A percentile compares a stretch with the other conserved stretches of the same genome.
phyloP scores from a whole-genome alignment of 768 basidiomycete genomes.

The Amanita pseudoporphyria region DNA sequence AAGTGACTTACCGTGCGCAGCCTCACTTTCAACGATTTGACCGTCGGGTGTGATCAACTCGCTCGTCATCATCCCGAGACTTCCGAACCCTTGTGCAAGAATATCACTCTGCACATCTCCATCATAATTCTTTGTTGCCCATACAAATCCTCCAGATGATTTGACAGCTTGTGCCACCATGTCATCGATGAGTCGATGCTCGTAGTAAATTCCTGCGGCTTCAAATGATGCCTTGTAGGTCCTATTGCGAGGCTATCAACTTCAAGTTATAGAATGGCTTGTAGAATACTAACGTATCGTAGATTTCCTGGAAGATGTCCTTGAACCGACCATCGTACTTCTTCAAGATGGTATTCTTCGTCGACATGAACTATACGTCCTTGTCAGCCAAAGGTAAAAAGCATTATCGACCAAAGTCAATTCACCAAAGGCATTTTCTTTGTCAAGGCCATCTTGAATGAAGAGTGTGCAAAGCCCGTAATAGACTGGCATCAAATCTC shows the following conservation, averaged over 20 bases:
- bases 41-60: conserved; percentile 96
- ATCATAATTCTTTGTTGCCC: conserved; percentile 73
- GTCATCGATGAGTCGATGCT: conserved; percentile 95
- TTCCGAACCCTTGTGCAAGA: conserved; percentile 95
- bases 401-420: neutral
- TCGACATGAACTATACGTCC: conserved; percentile 78
- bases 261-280: neutral
- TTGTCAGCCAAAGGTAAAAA: neutral
- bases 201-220: conserved; percentile 71
- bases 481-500: conserved; percentile 51
- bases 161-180: conserved; percentile 99
- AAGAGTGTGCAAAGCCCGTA: conserved; percentile 90
- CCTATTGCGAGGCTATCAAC: conserved; percentile 17
- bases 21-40: conserved; percentile 86
- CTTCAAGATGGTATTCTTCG: conserved; percentile 96
- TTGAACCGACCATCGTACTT: conserved; percentile 99
- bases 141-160: conserved; percentile 86
- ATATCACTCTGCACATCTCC: conserved; percentile 88
- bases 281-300: conserved; percentile 44
- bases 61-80: conserved; percentile 96
- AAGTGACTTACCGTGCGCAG: conserved; percentile 69
- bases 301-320: conserved; percentile 98
- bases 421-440: conserved; percentile 68
- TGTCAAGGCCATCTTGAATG: conserved; percentile 89
- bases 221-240: conserved; percentile 69